Evolutionary conservation across 768 basidiomycete species (phyloP).

Genomic region (Tulasnella sp.): DNA sequence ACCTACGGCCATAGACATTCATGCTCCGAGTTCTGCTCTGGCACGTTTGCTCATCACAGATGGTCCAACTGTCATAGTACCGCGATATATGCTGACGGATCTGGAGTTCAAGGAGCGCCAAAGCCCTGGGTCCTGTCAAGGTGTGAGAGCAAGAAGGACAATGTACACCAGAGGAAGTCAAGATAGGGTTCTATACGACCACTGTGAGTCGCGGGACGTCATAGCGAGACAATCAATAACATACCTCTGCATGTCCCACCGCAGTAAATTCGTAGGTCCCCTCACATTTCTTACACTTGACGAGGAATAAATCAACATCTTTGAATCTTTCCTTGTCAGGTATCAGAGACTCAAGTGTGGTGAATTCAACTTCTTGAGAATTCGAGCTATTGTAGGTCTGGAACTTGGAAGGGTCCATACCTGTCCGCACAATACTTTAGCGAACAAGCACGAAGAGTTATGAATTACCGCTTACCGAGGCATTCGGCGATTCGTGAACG

Average conservation of each 20-base stretch:
- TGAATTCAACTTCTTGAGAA: slow-evolving; percentile 52
- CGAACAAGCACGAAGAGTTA: slow-evolving; percentile 7
- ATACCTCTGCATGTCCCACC: slow-evolving; percentile 45
- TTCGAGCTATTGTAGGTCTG: slow-evolving; percentile 30
- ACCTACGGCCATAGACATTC: slow-evolving; percentile 79
- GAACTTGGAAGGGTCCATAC: slow-evolving; percentile 49
- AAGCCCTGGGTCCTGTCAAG: slow-evolving; percentile 48
- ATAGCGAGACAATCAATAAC: slow-evolving; percentile 17
- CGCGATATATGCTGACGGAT: slow-evolving; percentile 60
- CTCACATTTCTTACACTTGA: slow-evolving; percentile 69
- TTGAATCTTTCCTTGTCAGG: slow-evolving; percentile 81
- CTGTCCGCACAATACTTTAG: slow-evolving; percentile 26
- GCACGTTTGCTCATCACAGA: slow-evolving; percentile 81
- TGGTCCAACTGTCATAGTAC: slow-evolving; percentile 83
- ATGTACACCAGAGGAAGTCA: slow-evolving; percentile 48
- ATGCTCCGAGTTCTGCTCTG: slow-evolving; percentile 79
- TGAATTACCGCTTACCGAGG: slow-evolving; percentile 52
- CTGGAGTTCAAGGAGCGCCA: slow-evolving; percentile 75
- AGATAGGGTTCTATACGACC: slow-evolving; percentile 43
- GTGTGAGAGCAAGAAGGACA: slow-evolving; percentile 35
- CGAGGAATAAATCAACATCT: slow-evolving; percentile 52
- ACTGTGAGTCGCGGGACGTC: background rate
- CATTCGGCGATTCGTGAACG: slow-evolving; percentile 86
- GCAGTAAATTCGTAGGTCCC: slow-evolving; percentile 44
- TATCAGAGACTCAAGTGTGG: slow-evolving; percentile 76